phyloP scores from a whole-genome alignment of 306 rosid species.

The cucumber (Cucumis sativus) region DNA sequence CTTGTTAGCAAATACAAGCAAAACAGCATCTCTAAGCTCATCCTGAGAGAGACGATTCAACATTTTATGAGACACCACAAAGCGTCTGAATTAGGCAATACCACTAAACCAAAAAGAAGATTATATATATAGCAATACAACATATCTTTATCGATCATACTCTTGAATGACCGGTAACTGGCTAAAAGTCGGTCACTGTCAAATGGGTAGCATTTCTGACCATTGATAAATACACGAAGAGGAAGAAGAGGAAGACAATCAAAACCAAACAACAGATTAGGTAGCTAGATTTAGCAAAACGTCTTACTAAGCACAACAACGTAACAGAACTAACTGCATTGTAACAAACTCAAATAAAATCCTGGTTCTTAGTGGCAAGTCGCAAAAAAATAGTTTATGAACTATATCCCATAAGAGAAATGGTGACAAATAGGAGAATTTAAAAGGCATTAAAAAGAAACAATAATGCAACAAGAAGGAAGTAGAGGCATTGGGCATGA shows the following conservation, averaged over 20 bases:
- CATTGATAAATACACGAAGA: not conserved
- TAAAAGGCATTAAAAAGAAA: not conserved
- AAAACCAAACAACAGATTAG: not conserved
- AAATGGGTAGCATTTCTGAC: not conserved
- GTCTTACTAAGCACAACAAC: not conserved
- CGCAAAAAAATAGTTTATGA: not conserved
- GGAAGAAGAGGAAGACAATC: not conserved
- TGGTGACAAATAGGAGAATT: not conserved
- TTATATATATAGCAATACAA: not conserved
- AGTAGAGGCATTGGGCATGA: not conserved
- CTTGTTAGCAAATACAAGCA: constrained; percentile 96
- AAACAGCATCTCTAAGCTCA: constrained; percentile 87
- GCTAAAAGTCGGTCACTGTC: not conserved
- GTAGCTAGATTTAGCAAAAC: not conserved
- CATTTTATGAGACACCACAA: not conserved
- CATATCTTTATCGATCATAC: not conserved
- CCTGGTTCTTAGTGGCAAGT: not conserved
- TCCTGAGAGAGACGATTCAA: constrained; percentile 44
- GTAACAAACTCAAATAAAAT: not conserved
- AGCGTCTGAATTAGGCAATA: not conserved
- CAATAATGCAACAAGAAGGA: not conserved
- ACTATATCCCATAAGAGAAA: not conserved
- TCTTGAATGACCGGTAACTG: not conserved
- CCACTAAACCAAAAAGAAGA: not conserved
- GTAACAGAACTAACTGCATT: not conserved